Percentiles rank a stretch among this genome's conserved stretches.
These are phyloP conservation scores for Pythium aquatile DNA, from an alignment of 352 stramenopile species.

Conservation along the genomic window DNA sequence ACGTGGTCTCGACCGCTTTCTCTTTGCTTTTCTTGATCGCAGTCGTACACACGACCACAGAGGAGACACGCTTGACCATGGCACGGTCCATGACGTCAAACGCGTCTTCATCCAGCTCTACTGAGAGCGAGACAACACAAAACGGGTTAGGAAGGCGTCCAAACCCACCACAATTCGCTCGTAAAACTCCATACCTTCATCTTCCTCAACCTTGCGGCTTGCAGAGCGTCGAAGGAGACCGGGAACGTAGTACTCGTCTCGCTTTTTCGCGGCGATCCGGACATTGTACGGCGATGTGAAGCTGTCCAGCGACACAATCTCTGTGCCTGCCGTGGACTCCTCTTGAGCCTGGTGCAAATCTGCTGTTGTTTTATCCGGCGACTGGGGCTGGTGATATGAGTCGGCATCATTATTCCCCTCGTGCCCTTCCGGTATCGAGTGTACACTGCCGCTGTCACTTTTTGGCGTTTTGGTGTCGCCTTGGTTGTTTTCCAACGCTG, in stretches of 20 bases:
- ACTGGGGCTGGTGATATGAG: background rate
- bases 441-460: background rate
- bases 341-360: background rate
- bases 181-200: slow-evolving; percentile 29
- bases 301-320: slow-evolving; percentile 40
- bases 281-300: slow-evolving; percentile 82
- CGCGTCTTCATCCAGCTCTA: slow-evolving; percentile 55
- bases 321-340: background rate
- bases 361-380: background rate
- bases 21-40: slow-evolving; percentile 49
- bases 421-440: slow-evolving; percentile 17
- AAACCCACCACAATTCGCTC: background rate
- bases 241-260: slow-evolving; percentile 58
- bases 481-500: background rate
- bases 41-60: slow-evolving; percentile 59
- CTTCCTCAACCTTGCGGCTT: slow-evolving; percentile 20
- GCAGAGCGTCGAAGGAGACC: slow-evolving; percentile 28
- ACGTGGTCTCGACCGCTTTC: background rate
- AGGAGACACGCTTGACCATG: slow-evolving; percentile 79
- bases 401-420: background rate
- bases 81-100: slow-evolving; percentile 78
- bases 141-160: background rate
- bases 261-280: slow-evolving; percentile 57
- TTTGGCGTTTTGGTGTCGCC: background rate
- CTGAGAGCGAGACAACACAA: background rate